Conservation (phyloP, 164 flowering plant species). For the Malania oleifera region DNA sequence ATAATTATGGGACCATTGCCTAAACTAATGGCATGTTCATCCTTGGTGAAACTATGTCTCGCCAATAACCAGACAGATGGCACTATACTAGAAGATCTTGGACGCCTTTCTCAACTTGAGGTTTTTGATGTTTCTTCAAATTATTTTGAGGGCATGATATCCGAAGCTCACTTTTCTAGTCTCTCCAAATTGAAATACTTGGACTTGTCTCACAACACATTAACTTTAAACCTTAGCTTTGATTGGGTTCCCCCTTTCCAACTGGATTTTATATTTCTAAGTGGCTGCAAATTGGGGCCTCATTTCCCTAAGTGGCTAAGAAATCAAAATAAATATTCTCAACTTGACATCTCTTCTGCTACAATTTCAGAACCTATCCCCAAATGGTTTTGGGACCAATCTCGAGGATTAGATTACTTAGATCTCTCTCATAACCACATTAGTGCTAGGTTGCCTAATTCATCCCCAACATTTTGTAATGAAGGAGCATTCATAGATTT, state of each 20-base stretch:
- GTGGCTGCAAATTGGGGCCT: conserved; percentile 19
- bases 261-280: not conserved
- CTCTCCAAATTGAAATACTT: conserved; percentile 12
- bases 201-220: conserved; percentile 8
- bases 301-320: conserved; percentile 22
- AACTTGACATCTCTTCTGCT: conserved; percentile 8
- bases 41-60: not conserved
- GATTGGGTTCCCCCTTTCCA: conserved; percentile 29
- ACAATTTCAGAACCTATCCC: conserved; percentile 22
- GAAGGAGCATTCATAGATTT: conserved; percentile 12
- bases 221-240: conserved; percentile 6
- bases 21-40: not conserved
- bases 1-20: conserved; percentile 7
- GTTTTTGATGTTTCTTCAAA: conserved; percentile 13
- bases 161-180: conserved; percentile 22
- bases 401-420: not conserved
- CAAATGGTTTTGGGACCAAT: conserved; percentile 17
- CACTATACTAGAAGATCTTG: not conserved
- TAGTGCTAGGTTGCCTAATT: conserved; percentile 11
- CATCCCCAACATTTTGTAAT: not conserved
- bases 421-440: conserved; percentile 21
- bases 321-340: conserved; percentile 12
- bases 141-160: conserved; percentile 18
- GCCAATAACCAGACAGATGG: conserved; percentile 1
- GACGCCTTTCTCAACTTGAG: conserved; percentile 15